Percentiles rank a stretch among this genome's conserved stretches.
Conservation (phyloP, 306 rosid species). For the Begonia loranthoides region DNA sequence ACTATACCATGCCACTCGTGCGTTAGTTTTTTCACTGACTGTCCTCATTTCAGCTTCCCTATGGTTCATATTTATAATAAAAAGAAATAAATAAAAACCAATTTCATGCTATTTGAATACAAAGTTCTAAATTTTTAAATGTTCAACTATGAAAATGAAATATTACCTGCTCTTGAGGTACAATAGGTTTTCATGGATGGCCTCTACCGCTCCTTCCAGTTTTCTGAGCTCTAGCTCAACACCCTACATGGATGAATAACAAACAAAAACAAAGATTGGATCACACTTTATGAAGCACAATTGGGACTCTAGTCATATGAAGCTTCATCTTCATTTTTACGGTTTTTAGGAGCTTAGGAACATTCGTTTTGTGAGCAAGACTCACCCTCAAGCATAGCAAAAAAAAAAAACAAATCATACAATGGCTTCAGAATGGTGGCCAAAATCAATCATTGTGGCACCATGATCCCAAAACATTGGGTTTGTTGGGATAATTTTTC, state of each 20-base stretch:
- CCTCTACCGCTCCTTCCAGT: constrained; percentile 84
- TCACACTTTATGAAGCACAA: too few relatives aligned
- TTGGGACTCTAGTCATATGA: too few relatives aligned
- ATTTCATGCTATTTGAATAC: neutral
- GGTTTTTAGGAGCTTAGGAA: too few relatives aligned
- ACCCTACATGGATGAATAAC: constrained; percentile 28
- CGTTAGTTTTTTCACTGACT: constrained; percentile 66
- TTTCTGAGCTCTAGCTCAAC: constrained; percentile 84
- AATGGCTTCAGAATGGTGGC: too few relatives aligned
- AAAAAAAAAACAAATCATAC: too few relatives aligned
- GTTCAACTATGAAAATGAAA: neutral
- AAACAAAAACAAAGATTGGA: too few relatives aligned
- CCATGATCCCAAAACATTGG: too few relatives aligned
- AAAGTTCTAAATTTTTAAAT: neutral
- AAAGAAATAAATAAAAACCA: neutral
- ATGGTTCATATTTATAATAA: neutral
- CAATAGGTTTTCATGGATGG: constrained; percentile 76
- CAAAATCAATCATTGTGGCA: too few relatives aligned
- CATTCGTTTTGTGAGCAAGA: too few relatives aligned
- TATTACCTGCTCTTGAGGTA: constrained; percentile 64
- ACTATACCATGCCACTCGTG: constrained; percentile 79
- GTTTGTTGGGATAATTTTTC: too few relatives aligned
- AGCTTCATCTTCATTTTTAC: too few relatives aligned
- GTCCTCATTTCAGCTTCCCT: constrained; percentile 88
- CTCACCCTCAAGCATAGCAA: too few relatives aligned